Conservation (phyloP, 495 filamentous ascomycete genomes). For the Annulohypoxylon maeteangense region DNA sequence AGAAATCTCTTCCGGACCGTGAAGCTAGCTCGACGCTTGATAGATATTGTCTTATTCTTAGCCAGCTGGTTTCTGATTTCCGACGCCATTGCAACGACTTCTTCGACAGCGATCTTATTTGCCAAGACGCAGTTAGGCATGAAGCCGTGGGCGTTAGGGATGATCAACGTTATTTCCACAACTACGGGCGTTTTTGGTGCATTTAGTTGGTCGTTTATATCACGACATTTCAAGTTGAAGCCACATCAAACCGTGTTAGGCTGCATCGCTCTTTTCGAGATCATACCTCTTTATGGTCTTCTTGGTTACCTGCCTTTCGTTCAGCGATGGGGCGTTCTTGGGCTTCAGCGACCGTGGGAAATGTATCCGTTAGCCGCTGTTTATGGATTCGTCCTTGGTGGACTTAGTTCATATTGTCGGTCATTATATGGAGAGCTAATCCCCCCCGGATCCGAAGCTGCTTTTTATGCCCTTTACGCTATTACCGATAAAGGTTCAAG, state of each 20-base stretch:
- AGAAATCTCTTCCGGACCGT: constrained; percentile 82
- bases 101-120: constrained; percentile 93
- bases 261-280: constrained; percentile 88
- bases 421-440: constrained; percentile 92
- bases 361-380: constrained; percentile 94
- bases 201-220: constrained; percentile 86
- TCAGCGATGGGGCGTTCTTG: constrained; percentile 75
- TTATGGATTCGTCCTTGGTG: constrained; percentile 93
- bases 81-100: constrained; percentile 93
- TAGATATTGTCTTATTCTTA: constrained; percentile 89
- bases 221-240: constrained; percentile 68
- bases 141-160: constrained; percentile 84
- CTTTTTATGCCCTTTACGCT: constrained; percentile 95
- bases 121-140: constrained; percentile 94
- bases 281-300: constrained; percentile 92
- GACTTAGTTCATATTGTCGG: constrained; percentile 91
- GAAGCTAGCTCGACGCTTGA: constrained; percentile 78
- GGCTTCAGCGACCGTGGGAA: constrained; percentile 93
- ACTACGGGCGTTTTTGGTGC: constrained; percentile 84
- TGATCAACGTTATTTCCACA: constrained; percentile 93
- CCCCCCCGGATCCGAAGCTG: constrained; percentile 91
- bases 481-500: constrained; percentile 98
- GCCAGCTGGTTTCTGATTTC: constrained; percentile 93
- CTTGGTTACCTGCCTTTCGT: constrained; percentile 89
- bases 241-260: constrained; percentile 90